Percentiles rank a stretch among this genome's conserved stretches.
These are phyloP conservation scores for Dendrothele bispora DNA, from an alignment of 768 basidiomycete genomes.

Conservation along the genomic window DNA sequence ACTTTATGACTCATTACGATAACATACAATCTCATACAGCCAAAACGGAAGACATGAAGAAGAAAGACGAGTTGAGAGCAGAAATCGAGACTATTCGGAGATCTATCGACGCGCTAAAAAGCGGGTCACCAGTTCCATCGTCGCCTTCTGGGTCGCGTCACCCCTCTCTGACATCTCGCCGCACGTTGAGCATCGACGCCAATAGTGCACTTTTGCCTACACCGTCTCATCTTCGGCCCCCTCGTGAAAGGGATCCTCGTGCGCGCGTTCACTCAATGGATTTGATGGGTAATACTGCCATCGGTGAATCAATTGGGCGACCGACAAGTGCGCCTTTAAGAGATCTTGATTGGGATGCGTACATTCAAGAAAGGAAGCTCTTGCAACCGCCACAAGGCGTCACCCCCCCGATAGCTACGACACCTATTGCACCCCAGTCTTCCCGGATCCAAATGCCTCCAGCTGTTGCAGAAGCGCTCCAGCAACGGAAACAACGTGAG, in stretches of 20 bases:
- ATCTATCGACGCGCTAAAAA: conserved; percentile 74
- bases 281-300: conserved; percentile 44
- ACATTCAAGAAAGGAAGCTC: conserved; percentile 82
- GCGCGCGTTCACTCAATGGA: conserved; percentile 75
- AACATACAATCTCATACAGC: conserved; percentile 35
- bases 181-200: conserved; percentile 70
- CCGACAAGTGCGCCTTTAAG: conserved; percentile 75
- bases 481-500: conserved; percentile 70
- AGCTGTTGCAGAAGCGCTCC: conserved; percentile 75
- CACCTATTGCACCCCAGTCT: conserved; percentile 33
- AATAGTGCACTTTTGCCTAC: conserved; percentile 46
- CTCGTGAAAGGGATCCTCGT: conserved; percentile 67
- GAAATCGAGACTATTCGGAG: conserved; percentile 80
- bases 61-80: conserved; percentile 68
- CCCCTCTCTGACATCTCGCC: conserved; percentile 64
- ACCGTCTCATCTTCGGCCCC: conserved; percentile 65
- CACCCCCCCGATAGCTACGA: conserved; percentile 75
- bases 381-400: conserved; percentile 82
- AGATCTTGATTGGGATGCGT: conserved; percentile 84
- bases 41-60: conserved; percentile 59
- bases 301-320: conserved; percentile 59
- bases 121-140: conserved; percentile 70
- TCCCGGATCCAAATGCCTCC: conserved; percentile 59
- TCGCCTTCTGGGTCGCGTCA: conserved; percentile 60
- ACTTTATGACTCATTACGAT: conserved; percentile 57